Evolutionary conservation across 768 basidiomycete species (phyloP).

Genomic region (Boletus barrowsii): DNA sequence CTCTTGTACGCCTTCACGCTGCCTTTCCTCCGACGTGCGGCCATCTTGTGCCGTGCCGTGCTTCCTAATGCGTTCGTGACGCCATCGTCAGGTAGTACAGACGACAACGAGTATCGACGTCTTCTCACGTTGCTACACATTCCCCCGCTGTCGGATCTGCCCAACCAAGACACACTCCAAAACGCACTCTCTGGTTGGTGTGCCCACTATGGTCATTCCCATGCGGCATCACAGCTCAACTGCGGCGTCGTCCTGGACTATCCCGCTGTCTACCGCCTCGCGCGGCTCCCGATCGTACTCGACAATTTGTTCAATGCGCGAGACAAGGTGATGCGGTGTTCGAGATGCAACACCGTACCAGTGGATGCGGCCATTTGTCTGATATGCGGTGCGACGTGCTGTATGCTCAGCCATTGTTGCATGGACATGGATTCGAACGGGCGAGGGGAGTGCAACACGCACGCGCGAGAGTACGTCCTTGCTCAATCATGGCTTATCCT

Average conservation of each 20-base stretch:
- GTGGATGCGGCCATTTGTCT: conserved; percentile 88
- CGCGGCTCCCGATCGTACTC: conserved; percentile 74
- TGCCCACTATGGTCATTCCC: conserved; percentile 80
- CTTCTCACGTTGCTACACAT: conserved; percentile 74
- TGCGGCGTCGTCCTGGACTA: conserved; percentile 81
- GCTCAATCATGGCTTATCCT: too few species aligned
- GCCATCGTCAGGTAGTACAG: conserved; percentile 37
- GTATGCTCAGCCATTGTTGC: conserved; percentile 93
- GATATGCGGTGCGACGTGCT: conserved; percentile 83
- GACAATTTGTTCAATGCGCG: conserved; percentile 80
- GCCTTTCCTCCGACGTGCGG: conserved; percentile 86
- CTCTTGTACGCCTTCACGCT: conserved; percentile 84
- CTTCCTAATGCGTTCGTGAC: conserved; percentile 59
- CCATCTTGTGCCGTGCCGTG: conserved; percentile 79
- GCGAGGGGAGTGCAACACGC: conserved; percentile 93
- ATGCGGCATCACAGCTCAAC: conserved; percentile 73
- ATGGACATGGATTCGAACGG: conserved; percentile 52
- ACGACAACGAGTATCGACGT: conserved; percentile 72
- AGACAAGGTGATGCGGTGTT: conserved; percentile 71
- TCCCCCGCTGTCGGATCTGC: conserved; percentile 74
- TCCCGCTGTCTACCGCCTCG: conserved; percentile 78
- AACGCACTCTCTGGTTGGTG: conserved; percentile 90
- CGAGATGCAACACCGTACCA: conserved; percentile 74
- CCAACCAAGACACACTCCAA: conserved; percentile 82
- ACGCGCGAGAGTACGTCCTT: conserved; percentile 73